phyloP scores from a whole-genome alignment of 345 rosid species.

The Eucalyptus dawsonii region DNA sequence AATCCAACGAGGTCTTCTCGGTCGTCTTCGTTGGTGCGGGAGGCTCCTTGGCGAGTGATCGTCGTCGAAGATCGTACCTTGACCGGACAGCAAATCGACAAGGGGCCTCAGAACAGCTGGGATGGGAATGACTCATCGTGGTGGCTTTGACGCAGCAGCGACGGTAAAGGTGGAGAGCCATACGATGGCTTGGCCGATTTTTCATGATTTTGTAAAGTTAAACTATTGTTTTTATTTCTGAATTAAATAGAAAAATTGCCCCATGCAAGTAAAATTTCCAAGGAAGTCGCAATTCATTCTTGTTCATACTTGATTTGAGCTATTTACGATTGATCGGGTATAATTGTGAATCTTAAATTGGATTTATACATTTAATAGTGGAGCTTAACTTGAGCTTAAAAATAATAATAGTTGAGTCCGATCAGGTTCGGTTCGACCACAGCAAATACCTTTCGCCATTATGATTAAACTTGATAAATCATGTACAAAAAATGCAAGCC shows the following conservation, averaged over 20 bases:
- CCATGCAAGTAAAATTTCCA: background rate
- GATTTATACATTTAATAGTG: background rate
- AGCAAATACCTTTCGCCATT: background rate
- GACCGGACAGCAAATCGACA: no score
- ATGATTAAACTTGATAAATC: background rate
- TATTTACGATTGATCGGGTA: background rate
- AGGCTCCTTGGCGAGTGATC: no score
- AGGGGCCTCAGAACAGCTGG: no score
- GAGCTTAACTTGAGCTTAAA: background rate
- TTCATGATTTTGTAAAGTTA: background rate
- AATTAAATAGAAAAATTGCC: background rate
- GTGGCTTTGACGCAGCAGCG: no score
- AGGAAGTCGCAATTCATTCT: background rate
- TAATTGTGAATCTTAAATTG: background rate
- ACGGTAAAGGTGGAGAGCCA: no score
- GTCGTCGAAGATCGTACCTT: no score
- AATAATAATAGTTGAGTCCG: background rate
- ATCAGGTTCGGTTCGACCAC: background rate
- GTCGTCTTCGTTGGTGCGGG: no score
- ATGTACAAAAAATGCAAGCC: background rate
- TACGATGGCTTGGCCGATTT: no score
- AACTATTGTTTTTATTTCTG: background rate
- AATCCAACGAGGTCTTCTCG: no score
- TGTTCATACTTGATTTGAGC: background rate
- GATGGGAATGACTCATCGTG: no score